phyloP scores from a whole-genome alignment of 352 stramenopile genomes.

The Phytophthora rubi region DNA sequence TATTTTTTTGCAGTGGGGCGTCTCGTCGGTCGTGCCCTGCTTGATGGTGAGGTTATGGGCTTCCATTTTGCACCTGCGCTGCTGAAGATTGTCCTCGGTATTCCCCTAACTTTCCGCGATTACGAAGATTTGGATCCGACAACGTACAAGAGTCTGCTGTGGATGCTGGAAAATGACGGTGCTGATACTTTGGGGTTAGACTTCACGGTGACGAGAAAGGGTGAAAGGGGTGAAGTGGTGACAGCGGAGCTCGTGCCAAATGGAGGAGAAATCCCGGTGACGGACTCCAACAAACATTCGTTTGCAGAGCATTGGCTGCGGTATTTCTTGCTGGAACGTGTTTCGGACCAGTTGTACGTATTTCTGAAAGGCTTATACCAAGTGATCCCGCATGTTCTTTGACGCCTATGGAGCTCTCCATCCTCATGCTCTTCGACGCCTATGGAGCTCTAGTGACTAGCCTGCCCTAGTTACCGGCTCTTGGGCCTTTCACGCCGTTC shows the following conservation, averaged over 20 bases:
- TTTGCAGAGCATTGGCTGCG: conserved; percentile 90
- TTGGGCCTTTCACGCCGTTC: no score
- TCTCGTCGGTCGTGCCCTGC: conserved; percentile 50
- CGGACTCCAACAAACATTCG: conserved; percentile 90
- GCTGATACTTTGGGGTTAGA: conserved; percentile 48
- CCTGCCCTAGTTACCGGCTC: no score
- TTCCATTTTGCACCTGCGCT: conserved; percentile 86
- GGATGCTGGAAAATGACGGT: conserved; percentile 53
- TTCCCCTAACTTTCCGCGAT: conserved; percentile 50
- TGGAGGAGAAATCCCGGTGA: conserved; percentile 74
- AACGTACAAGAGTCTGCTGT: conserved; percentile 54
- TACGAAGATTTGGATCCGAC: conserved; percentile 52
- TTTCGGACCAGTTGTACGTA: conserved; percentile 73
- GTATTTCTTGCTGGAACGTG: conserved; percentile 91
- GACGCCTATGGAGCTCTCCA: no score
- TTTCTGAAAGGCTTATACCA: conserved; percentile 95
- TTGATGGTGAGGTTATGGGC: conserved; percentile 91
- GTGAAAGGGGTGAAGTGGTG: conserved; percentile 17
- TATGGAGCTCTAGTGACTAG: no score
- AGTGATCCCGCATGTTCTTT: conserved; percentile 92
- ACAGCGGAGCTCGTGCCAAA: conserved; percentile 52
- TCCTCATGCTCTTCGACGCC: no score
- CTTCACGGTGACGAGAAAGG: conserved; percentile 42
- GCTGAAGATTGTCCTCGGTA: conserved; percentile 57
- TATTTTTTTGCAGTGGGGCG: conserved; percentile 58